Evolutionary conservation across 2,329 filamentous ascomycete species (phyloP).

Genomic region (Cucurbitaria berberidis): DNA sequence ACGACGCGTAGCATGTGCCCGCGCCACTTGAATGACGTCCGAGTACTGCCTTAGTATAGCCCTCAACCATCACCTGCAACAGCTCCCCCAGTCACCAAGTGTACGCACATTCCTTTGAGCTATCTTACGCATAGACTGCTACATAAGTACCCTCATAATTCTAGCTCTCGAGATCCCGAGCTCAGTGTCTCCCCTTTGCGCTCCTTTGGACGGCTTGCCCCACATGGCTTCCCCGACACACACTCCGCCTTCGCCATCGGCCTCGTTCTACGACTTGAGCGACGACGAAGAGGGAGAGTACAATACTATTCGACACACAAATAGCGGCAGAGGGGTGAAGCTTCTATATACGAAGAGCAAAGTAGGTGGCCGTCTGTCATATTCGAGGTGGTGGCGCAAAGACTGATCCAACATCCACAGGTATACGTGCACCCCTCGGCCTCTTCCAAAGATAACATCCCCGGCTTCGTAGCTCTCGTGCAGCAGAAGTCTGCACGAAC

Average conservation of each 20-base stretch:
- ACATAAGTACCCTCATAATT: neutral
- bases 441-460: conserved; percentile 92
- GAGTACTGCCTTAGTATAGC: conserved; percentile 12
- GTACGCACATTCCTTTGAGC: conserved; percentile 4
- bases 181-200: neutral
- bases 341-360: conserved; percentile 97
- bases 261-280: conserved; percentile 92
- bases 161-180: too few species aligned
- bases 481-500: conserved; percentile 72
- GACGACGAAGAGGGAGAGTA: conserved; percentile 97
- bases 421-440: conserved; percentile 96
- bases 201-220: conserved; percentile 19
- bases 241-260: conserved; percentile 72
- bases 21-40: conserved; percentile 10
- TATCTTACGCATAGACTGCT: conserved; percentile 1
- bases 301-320: conserved; percentile 85
- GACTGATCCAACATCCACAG: conserved; percentile 52
- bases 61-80: conserved; percentile 23
- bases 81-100: conserved; percentile 4
- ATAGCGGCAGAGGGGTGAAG: conserved; percentile 83
- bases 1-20: neutral
- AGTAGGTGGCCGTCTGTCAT: conserved; percentile 55
- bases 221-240: conserved; percentile 41
- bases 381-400: conserved; percentile 26
- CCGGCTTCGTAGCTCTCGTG: conserved; percentile 89